These are phyloP conservation scores for Ganoderma sinense DNA, from an alignment of 1,284 basidiomycete genomes.

Conservation along the genomic window DNA sequence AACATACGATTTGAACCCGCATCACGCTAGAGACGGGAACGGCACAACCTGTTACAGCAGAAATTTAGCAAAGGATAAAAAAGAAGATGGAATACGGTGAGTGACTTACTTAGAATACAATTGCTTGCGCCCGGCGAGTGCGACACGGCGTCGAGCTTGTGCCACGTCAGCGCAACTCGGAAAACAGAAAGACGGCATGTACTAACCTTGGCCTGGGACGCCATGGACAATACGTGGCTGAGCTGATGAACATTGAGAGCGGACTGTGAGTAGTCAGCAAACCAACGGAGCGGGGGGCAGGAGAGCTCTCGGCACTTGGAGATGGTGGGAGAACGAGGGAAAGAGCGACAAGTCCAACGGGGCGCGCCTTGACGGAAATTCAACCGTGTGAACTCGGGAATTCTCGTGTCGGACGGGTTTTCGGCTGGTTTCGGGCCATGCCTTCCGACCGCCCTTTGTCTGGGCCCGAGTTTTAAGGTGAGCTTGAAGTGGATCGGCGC, in stretches of 20 bases:
- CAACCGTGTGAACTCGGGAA: neutral
- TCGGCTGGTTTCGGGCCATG: neutral
- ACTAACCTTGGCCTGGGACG: neutral
- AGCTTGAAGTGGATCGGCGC: neutral
- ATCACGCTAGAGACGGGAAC: neutral
- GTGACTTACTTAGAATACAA: neutral
- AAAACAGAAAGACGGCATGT: neutral
- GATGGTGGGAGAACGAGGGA: neutral
- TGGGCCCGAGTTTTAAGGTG: neutral
- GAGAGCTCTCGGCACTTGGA: neutral
- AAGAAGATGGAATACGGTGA: neutral
- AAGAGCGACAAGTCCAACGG: neutral
- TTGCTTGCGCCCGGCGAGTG: neutral
- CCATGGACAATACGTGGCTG: neutral
- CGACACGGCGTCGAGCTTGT: neutral
- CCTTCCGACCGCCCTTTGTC: neutral
- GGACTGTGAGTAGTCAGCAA: no score
- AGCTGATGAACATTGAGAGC: neutral
- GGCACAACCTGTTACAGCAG: neutral
- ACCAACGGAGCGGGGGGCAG: neutral
- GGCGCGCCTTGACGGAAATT: neutral
- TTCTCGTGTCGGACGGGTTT: neutral
- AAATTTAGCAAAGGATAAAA: neutral
- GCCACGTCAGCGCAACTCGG: neutral
- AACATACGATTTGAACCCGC: no score